Evolutionary conservation across 2,329 filamentous ascomycete genomes (phyloP).

Genomic region (Neonectria punicea): DNA sequence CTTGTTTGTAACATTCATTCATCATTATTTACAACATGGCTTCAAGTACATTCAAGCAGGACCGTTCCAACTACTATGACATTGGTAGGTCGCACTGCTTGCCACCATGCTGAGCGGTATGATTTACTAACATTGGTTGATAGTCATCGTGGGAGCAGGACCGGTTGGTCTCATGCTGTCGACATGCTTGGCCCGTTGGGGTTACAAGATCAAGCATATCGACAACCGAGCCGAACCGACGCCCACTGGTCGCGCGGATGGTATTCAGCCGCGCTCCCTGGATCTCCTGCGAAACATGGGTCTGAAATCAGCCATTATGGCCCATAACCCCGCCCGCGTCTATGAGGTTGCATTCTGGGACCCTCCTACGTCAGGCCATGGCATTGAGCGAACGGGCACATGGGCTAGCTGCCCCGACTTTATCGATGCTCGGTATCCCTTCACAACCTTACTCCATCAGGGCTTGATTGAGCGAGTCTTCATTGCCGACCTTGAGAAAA

Average conservation of each 20-base stretch:
- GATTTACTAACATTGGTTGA: slow-evolving; percentile 36
- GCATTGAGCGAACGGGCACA: slow-evolving; percentile 73
- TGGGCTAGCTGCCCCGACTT: slow-evolving; percentile 93
- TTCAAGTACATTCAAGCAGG: slow-evolving; percentile 24
- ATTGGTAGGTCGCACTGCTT: slow-evolving; percentile 50
- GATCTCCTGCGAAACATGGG: slow-evolving; percentile 91
- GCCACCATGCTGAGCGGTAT: neutral
- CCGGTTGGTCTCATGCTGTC: slow-evolving; percentile 90
- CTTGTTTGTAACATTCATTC: slow-evolving; percentile 8
- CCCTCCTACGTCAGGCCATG: slow-evolving; percentile 62
- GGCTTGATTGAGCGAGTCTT: slow-evolving; percentile 77
- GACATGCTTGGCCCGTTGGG: slow-evolving; percentile 89
- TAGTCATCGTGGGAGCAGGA: slow-evolving; percentile 88
- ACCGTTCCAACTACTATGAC: slow-evolving; percentile 52
- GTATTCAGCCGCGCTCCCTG: slow-evolving; percentile 89
- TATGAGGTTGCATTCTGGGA: slow-evolving; percentile 83
- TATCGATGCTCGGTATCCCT: slow-evolving; percentile 76
- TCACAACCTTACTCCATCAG: slow-evolving; percentile 77
- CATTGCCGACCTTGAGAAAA: slow-evolving; percentile 71
- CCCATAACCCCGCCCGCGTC: slow-evolving; percentile 85
- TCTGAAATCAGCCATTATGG: slow-evolving; percentile 88
- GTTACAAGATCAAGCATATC: slow-evolving; percentile 94
- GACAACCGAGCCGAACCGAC: slow-evolving; percentile 91
- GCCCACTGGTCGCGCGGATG: slow-evolving; percentile 85
- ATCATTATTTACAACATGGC: slow-evolving; percentile 28